These are phyloP conservation scores for Phoenix dactylifera DNA, from an alignment of 176 grass and related monocot genomes.

Conservation along the genomic window DNA sequence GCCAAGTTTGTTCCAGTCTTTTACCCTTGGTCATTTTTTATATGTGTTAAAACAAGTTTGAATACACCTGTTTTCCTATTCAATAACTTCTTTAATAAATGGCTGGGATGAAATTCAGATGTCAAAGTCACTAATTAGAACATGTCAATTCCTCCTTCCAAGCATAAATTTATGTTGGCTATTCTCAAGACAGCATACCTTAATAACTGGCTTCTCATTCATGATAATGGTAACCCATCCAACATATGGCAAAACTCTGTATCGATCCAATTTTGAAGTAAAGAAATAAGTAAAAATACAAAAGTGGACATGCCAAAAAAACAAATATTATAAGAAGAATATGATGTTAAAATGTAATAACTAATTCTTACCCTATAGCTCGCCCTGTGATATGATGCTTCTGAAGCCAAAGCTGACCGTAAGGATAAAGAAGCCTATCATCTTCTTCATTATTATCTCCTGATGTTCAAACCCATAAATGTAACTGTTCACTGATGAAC, in stretches of 20 bases:
- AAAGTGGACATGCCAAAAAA: not conserved
- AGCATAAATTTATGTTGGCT: not conserved
- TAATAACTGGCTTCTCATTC: conserved; percentile 77
- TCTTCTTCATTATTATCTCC: conserved; percentile 72
- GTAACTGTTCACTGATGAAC: too few species aligned
- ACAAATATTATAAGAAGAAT: too few species aligned
- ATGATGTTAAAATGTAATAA: not conserved
- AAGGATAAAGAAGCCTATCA: conserved; percentile 64
- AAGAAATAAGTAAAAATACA: not conserved
- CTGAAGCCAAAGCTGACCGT: conserved; percentile 89
- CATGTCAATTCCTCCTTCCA: too few species aligned
- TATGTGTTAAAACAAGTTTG: too few species aligned
- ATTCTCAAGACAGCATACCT: conserved; percentile 36
- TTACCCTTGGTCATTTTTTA: too few species aligned
- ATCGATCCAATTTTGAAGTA: not conserved
- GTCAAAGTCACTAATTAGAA: too few species aligned
- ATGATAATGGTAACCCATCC: conserved; percentile 77
- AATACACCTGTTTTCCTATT: too few species aligned
- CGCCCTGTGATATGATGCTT: conserved; percentile 69
- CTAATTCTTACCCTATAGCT: conserved; percentile 50
- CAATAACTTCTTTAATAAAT: too few species aligned
- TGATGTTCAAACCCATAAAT: conserved; percentile 18
- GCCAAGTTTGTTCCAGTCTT: too few species aligned
- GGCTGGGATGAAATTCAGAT: too few species aligned
- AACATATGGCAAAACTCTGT: conserved; percentile 65